Conservation (phyloP, 2,329 filamentous ascomycete genomes). For the Talaromyces sp. region DNA sequence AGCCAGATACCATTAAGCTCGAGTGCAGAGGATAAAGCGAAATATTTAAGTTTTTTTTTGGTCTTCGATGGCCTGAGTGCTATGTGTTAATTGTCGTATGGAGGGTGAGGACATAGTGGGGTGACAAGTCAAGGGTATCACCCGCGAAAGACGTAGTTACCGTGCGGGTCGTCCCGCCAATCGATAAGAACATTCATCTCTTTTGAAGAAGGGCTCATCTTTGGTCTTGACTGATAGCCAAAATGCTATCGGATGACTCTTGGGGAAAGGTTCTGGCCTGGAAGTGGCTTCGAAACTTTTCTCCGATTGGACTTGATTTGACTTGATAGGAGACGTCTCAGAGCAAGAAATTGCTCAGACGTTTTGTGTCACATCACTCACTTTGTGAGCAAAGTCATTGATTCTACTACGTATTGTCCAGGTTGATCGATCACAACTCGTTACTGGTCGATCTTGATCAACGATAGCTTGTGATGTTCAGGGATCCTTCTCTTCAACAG, state of each 20-base stretch:
- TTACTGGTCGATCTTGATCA: background rate
- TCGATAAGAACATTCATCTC: slow-evolving; percentile 12
- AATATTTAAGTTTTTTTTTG: background rate
- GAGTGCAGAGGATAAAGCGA: background rate
- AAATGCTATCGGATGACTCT: slow-evolving; percentile 1
- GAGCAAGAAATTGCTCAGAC: slow-evolving; percentile 7
- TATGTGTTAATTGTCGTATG: background rate
- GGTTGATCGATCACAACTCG: background rate
- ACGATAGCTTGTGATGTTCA: background rate
- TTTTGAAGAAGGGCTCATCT: background rate
- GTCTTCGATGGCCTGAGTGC: background rate
- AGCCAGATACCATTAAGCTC: background rate
- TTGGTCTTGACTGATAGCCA: background rate
- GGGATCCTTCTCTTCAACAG: background rate
- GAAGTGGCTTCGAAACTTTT: slow-evolving; percentile 1
- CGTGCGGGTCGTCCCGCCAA: slow-evolving; percentile 12
- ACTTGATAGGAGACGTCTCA: background rate
- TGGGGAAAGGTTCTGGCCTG: background rate
- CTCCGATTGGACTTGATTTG: slow-evolving; percentile 14
- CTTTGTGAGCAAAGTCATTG: background rate
- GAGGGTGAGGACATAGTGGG: slow-evolving; percentile 3
- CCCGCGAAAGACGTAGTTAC: background rate
- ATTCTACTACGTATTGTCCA: too few species aligned
- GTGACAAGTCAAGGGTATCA: background rate
- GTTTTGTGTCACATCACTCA: slow-evolving; percentile 7